Evolutionary conservation across 805 yeast species (phyloP).

Genomic region (Starmerella apicola): DNA sequence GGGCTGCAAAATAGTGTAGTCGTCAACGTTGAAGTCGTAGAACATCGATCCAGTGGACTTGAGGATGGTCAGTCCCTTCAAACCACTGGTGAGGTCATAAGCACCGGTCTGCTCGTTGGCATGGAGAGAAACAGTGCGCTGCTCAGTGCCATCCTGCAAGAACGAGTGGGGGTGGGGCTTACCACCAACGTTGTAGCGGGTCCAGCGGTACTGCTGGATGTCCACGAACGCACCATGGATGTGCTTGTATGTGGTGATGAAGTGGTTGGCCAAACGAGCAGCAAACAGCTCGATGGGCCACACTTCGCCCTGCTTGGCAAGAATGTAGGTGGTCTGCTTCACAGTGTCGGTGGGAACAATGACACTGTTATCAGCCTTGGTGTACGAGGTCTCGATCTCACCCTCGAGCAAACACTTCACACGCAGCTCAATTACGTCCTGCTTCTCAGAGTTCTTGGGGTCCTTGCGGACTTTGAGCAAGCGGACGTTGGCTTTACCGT

Average conservation of each 20-base stretch:
- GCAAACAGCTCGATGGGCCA: conserved; percentile 90
- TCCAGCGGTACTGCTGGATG: conserved; percentile 68
- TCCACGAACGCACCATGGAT: conserved; percentile 58
- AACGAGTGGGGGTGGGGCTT: conserved; percentile 73
- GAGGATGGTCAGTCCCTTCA: conserved; percentile 69
- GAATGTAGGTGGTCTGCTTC: conserved; percentile 72
- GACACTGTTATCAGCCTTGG: conserved; percentile 76
- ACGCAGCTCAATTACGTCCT: conserved; percentile 76
- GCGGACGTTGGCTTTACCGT: conserved; percentile 90
- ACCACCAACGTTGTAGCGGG: conserved; percentile 63
- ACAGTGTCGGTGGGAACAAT: conserved; percentile 92
- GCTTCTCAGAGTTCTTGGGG: conserved; percentile 55
- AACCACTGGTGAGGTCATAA: conserved; percentile 49
- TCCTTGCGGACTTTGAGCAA: conserved; percentile 80
- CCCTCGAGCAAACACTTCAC: conserved; percentile 68
- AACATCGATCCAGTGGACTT: conserved; percentile 90
- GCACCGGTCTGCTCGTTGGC: conserved; percentile 28
- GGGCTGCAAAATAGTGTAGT: conserved; percentile 76
- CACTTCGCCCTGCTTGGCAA: conserved; percentile 70
- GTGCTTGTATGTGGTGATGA: conserved; percentile 62
- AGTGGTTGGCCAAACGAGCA: conserved; percentile 70
- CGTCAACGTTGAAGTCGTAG: conserved; percentile 75
- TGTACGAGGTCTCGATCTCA: conserved; percentile 65
- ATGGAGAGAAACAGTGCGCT: conserved; percentile 39
- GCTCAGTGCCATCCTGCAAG: conserved; percentile 72